Base-by-base conservation (phyloP, 805 yeast species). In the Lipomyces anomalus region DNA sequence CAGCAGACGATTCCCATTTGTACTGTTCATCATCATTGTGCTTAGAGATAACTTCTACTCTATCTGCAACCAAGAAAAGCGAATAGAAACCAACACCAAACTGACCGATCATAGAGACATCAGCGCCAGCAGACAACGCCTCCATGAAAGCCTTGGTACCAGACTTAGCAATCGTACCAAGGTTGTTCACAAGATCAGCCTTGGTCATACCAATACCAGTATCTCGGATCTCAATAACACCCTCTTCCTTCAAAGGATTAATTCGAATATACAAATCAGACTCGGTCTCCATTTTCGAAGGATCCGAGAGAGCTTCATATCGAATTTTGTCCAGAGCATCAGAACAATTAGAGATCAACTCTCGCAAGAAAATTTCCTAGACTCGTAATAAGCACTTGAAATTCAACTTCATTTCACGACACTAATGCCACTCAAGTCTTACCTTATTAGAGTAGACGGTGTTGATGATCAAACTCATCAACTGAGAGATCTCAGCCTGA, bases 41-140 rank as follows among this genome's bases (percentile, higher is more conserved):
- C 79, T 92, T 92, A 52, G 98, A 86, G 68, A 92, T 86, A 62
- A 92, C 99, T 76, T 92, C 96, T 57, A 92, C 98, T 62, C 80
- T 86, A 76, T 92, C 99, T 63, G 98, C 97, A 67, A 92, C 98
- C 76, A 92, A 80, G 85, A 92, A 92, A 60, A 90, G 78, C 45
- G 99, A 92, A 83, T 92, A 92, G 90, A 92, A 92, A 82, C 99
- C 99, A 62, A 92, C 98, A 88, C 99, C 99, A 77, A 92, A 92
- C 76, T 92, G 98, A 80, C 99, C 99, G 75, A 92, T 92, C 98
- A 92, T 92, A 57, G 97, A 89, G 55, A 92, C 97, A 71, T 92
- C 99, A 53, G 99, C 98, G 75, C 98, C 98, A 57, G 97, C 97
- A 58, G 95, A 83, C 58, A 94, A 78, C 59, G 98, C 98, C 76